Base-by-base conservation (phyloP, 176 grass and related monocot genomes). In the Juncus inflexus region DNA sequence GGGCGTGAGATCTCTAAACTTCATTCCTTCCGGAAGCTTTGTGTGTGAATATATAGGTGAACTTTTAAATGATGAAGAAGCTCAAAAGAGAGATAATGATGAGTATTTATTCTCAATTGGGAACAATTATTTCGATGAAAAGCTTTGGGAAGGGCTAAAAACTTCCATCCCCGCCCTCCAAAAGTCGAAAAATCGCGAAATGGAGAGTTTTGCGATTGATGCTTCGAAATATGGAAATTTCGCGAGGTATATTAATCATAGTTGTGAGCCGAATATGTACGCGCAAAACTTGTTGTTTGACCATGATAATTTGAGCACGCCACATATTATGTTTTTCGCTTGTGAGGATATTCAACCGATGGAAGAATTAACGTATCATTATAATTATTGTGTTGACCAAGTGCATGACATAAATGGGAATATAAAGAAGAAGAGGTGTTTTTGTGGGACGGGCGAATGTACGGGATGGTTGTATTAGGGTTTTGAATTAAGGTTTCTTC, bases 21-120 rank as follows among this genome's bases (percentile, higher is more conserved):
- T 60, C 28, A 94, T 94, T 75, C 84, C 78, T 52, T 83, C 67
- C 61, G 89, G 89, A 72, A 85, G 84, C 64, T 94, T 87, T 82
- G 81, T 94, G 3, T 88, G 84, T 70, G 89, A 94, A 80, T 94
- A 94, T 71, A 77, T 94, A 50, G 89, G 80, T 28, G 89, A 94
- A 57, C 45, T 94, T 15, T 63, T 94, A 28, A 76, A 83, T 53
- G 79, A 94, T 8, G 76, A 85, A 75, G 81, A 88, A 63, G 89
- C 89, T n/a, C 81, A 87, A 47, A 74, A 69, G 57, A 94, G 81
- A 77, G 76, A 14, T 7, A 94, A 50, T 52, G 89, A 94, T 9
- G 89, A 94, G 37, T 94, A 94, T 58, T 50, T 94, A 50, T 94
- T 94, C 60, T 73, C 78, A 62, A 84, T 88, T 7, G 89, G 89